These are phyloP conservation scores for Bacidia gigantensis DNA, from an alignment of 495 filamentous ascomycete genomes.

Conservation along the genomic window DNA sequence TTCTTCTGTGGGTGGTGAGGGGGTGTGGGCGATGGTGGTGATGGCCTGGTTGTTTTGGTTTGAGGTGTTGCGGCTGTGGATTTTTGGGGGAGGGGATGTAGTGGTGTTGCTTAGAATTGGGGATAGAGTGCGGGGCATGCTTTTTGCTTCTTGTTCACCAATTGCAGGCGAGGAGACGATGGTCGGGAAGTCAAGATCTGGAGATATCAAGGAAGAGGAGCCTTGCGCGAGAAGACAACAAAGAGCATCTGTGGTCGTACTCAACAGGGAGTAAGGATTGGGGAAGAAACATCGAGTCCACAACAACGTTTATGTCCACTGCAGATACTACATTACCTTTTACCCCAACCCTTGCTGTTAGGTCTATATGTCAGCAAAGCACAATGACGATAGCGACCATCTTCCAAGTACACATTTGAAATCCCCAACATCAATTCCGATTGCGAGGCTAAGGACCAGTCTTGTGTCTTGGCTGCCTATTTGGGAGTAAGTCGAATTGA, in stretches of 20 bases:
- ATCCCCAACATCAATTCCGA: not conserved
- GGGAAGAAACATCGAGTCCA: too few relatives aligned
- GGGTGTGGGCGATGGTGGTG: not conserved
- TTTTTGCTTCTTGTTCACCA: not conserved
- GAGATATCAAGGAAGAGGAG: too few relatives aligned
- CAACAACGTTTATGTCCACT: too few relatives aligned
- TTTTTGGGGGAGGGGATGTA: not conserved
- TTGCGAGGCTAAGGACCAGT: not conserved
- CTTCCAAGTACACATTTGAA: not conserved
- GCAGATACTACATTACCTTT: too few relatives aligned
- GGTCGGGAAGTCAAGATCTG: too few relatives aligned
- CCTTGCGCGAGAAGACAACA: too few relatives aligned
- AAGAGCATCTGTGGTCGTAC: too few relatives aligned
- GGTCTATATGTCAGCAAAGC: not conserved
- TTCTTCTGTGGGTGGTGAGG: not conserved
- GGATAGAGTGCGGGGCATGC: not conserved
- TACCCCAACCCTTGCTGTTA: too few relatives aligned
- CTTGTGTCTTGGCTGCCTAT: constrained; percentile 1
- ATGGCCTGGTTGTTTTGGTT: not conserved
- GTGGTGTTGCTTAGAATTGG: not conserved
- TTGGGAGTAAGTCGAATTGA: not conserved
- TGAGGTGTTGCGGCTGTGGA: not conserved
- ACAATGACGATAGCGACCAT: not conserved
- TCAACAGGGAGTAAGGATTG: too few relatives aligned
- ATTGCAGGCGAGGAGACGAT: not conserved